A percentile compares a stretch with the other conserved stretches of the same genome.
These are phyloP conservation scores for Diplosphaera chodatii DNA, from an alignment of 139 green algal species.

Conservation along the genomic window DNA sequence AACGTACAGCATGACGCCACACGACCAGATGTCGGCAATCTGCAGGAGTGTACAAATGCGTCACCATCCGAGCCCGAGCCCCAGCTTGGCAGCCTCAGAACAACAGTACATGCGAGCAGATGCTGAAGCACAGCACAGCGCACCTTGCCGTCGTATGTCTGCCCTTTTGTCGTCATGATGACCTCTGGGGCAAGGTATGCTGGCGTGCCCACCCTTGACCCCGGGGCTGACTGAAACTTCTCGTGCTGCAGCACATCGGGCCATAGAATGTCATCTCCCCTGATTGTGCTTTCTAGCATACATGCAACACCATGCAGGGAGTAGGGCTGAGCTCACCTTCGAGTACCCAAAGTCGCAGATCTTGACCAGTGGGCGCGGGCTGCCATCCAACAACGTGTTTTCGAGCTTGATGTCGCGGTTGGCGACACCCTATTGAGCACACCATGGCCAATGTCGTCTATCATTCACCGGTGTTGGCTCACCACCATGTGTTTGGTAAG, in stretches of 20 bases:
- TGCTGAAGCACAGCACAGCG: not conserved
- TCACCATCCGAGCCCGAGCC: not conserved
- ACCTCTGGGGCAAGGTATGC: slow-evolving; percentile 97
- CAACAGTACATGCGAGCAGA: no score
- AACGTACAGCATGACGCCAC: slow-evolving; percentile 97
- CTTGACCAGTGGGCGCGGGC: slow-evolving; percentile 83
- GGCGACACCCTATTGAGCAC: slow-evolving; percentile 71
- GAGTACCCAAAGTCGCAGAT: slow-evolving; percentile 94
- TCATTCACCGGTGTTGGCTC: no score
- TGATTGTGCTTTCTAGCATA: no score
- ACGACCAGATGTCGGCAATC: slow-evolving; percentile 93
- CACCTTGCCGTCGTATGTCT: slow-evolving; percentile 87
- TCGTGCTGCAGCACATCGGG: slow-evolving; percentile 53
- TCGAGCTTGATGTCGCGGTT: slow-evolving; percentile 95
- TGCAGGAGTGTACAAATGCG: not conserved
- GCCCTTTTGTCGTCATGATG: slow-evolving; percentile 79
- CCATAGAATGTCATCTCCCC: not conserved
- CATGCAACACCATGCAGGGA: not conserved
- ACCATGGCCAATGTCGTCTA: no score
- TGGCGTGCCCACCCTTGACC: slow-evolving; percentile 89
- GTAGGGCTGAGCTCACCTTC: slow-evolving; percentile 29
- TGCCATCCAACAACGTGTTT: slow-evolving; percentile 93
- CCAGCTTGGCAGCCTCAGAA: not conserved
- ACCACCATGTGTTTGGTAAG: no score
- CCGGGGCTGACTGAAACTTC: slow-evolving; percentile 73